Conservation (phyloP, 768 basidiomycete species). For the Phaeolepiota aurea region DNA sequence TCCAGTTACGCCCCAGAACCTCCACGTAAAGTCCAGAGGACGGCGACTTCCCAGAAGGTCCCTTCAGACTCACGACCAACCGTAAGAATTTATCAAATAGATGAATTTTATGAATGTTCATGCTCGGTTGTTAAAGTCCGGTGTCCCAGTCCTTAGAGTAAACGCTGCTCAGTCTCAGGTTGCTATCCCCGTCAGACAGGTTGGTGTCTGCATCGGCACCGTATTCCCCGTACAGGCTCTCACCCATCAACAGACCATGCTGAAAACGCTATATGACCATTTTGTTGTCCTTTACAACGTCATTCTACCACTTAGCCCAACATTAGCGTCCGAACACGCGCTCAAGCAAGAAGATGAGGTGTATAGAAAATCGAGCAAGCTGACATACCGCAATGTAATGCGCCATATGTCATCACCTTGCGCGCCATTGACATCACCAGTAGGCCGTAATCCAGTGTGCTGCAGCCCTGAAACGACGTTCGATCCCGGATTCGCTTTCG, state of each 20-base stretch:
- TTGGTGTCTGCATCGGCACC: constrained; percentile 14
- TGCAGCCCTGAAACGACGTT: constrained; percentile 39
- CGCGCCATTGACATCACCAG: constrained; percentile 7
- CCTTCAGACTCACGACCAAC: constrained; percentile 28
- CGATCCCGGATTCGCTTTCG: constrained; percentile 43
- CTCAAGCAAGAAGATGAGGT: constrained; percentile 76
- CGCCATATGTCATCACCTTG: neutral
- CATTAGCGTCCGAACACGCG: constrained; percentile 70
- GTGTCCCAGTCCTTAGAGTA: constrained; percentile 56
- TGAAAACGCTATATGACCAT: constrained; percentile 67
- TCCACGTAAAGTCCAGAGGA: constrained; percentile 57
- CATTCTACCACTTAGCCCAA: constrained; percentile 44
- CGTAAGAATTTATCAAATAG: too few species aligned
- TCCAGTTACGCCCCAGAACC: constrained; percentile 30
- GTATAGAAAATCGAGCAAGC: constrained; percentile 64
- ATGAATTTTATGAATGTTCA: constrained; percentile 1
- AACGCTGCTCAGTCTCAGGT: constrained; percentile 66
- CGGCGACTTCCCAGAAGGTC: constrained; percentile 31
- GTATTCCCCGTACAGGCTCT: neutral
- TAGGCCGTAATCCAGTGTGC: constrained; percentile 46
- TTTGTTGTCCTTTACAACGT: constrained; percentile 60
- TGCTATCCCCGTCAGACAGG: constrained; percentile 69
- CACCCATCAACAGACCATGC: constrained; percentile 49
- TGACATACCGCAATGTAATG: constrained; percentile 74
- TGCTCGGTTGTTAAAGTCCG: constrained; percentile 38